Base-by-base conservation (phyloP, 2,329 filamentous ascomycete species). In the Colletotrichum shisoi region DNA sequence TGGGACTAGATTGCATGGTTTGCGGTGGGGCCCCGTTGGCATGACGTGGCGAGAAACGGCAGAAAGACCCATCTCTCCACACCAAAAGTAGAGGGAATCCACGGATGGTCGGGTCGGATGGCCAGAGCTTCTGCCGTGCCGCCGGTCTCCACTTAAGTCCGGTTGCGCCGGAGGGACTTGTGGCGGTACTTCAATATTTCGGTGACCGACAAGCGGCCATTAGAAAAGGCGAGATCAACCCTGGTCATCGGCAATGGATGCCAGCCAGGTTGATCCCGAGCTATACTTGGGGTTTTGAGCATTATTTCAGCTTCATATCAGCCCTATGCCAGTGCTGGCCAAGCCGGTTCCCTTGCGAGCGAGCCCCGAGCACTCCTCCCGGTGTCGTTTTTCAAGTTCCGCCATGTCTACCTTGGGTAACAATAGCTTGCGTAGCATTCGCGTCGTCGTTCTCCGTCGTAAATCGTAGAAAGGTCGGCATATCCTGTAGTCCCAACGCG, bases 51-150 rank as follows among this genome's bases (percentile, higher is more conserved):
- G 3, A 21, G n/a, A 11, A n/a, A 9, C 12, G 17, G 51, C 34
- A 53, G n/a, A 34, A 15, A 21, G n/a, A n/a, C 17, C 17, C 21
- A 27, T 4, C 4, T 12, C 34, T 7, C 17, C 12, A 21, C 34
- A 48, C 9, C 27, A 53, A 39, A 31, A 31, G 31, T 13, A 42
- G 44, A 39, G 12, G 31, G n/a, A 6, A 48, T 24, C 27, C 34
- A 34, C 31, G 31, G 31, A 2, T 34, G 31, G 31, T 34, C 57
- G 57, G 57, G 34, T n/a, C 45, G 17, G 45, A 31, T 59, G 57
- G 57, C 19, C 57, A 51, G 21, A 59, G 57, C 57, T 59, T 59
- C 46, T 31, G 19, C 19, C 19, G 57, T 48, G 45, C 19, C 46
- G 45, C 34, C 45, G 19, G 37, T 37, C 17, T 15, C 45, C 45